Base-by-base conservation (phyloP, 163 green algal species). In the Chlorella variabilis region DNA sequence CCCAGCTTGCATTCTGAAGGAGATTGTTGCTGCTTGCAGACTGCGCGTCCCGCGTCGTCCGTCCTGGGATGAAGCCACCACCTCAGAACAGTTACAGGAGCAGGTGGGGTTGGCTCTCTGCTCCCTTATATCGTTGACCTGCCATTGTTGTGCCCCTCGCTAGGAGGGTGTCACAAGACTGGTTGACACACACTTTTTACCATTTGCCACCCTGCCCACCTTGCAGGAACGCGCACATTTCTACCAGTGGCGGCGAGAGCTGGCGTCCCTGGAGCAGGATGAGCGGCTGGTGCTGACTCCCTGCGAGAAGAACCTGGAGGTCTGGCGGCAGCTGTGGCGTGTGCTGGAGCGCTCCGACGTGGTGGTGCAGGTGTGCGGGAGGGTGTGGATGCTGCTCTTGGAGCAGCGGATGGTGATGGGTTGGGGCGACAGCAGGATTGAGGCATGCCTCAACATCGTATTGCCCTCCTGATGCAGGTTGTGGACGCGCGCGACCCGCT, bases 241-340 rank as follows among this genome's bases (percentile, higher is more conserved):
- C 80, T 88, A 99, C 17, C 84, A 91, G 27, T 99, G 97, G 97
- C 87, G 95, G 23, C 85, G 95, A 34, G 87, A 85, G n/a, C 86
- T 97, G 58, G 93, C 93, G 20, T 85, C 63, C 49, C 71, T 99
- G 68, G 97, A 99, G 87, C 92, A 96, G 80, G 89, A 96, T 48
- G 94, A 97, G 86, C 70, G 75, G 0, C 84, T 99, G 83, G 71
- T 95, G 71, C 83, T 99, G 67, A 99, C 97, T 18, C 96, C 96
- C 8, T 99, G 99, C 90, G 96, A 99, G 89, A 98, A 98, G 91
- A 99, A 99, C 88, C 84, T 99, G 63, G 96, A 99, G 78, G 96
- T 99, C 27, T 99, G 96, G 90, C 85, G 97, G 31, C 97, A 99
- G 95, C 91, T 99, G 74, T 99, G 97, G 97, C 90, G 97, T 6